Conservation (phyloP, 148 eudicot species). For the Rhododendron mucronatum region DNA sequence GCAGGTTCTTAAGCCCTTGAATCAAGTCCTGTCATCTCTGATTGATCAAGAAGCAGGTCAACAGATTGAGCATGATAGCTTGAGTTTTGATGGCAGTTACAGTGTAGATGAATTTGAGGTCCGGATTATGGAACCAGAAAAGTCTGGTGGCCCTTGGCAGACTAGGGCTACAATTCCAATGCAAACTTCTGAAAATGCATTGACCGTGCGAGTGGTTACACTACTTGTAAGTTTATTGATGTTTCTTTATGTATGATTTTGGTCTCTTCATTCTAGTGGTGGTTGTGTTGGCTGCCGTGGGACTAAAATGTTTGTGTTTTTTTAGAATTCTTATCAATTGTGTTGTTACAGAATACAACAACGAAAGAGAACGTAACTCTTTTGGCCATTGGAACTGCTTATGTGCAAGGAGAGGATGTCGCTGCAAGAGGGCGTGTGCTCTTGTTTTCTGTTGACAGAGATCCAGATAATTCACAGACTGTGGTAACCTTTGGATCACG, state of each 20-base stretch:
- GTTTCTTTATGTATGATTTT: neutral
- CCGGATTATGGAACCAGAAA: slow-evolving; percentile 88
- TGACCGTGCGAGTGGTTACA: slow-evolving; percentile 85
- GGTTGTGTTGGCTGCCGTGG: neutral
- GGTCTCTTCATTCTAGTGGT: slow-evolving; percentile 1
- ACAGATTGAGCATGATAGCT: slow-evolving; percentile 72
- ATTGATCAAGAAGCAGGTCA: slow-evolving; percentile 88
- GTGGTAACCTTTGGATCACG: slow-evolving; percentile 32
- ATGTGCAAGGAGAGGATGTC: slow-evolving; percentile 97
- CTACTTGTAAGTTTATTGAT: slow-evolving; percentile 55
- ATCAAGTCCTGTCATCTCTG: slow-evolving; percentile 88
- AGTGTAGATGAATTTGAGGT: slow-evolving; percentile 88
- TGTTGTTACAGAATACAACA: slow-evolving; percentile 63
- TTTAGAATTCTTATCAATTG: slow-evolving; percentile 9
- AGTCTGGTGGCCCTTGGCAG: slow-evolving; percentile 88
- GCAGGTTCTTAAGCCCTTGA: slow-evolving; percentile 83
- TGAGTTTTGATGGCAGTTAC: slow-evolving; percentile 70
- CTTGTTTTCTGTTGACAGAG: slow-evolving; percentile 69
- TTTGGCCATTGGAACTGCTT: slow-evolving; percentile 94
- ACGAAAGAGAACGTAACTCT: slow-evolving; percentile 85
- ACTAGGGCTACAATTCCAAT: slow-evolving; percentile 88
- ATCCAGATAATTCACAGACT: slow-evolving; percentile 55
- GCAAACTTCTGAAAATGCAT: slow-evolving; percentile 95
- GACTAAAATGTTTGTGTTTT: neutral
- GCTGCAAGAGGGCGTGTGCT: slow-evolving; percentile 98